Evolutionary conservation across 768 basidiomycete species (phyloP).

Genomic region (Xerocomellus dryophilus): DNA sequence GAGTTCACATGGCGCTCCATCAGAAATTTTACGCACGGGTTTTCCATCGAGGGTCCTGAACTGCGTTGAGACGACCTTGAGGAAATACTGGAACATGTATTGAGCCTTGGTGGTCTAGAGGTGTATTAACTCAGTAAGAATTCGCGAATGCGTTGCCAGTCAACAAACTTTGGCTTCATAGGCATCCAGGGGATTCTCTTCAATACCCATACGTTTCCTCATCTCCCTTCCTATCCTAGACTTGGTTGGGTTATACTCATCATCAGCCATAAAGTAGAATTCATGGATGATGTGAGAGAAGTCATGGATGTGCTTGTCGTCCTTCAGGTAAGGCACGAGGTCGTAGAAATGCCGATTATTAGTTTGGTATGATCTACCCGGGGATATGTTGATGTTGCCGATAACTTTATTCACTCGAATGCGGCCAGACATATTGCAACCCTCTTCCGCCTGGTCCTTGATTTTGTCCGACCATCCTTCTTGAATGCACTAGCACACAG

Average conservation of each 20-base stretch:
- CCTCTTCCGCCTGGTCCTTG: constrained; percentile 87
- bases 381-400: constrained; percentile 93
- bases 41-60: constrained; percentile 82
- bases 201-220: constrained; percentile 71
- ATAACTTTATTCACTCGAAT: constrained; percentile 96
- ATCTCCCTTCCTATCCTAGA: constrained; percentile 57
- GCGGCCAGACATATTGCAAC: constrained; percentile 89
- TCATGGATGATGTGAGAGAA: constrained; percentile 87
- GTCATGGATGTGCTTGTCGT: constrained; percentile 86
- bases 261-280: constrained; percentile 76
- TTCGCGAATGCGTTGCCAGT: not conserved
- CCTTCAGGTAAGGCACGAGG: constrained; percentile 90
- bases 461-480: constrained; percentile 97
- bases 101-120: constrained; percentile 68
- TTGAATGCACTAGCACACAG: constrained; percentile 64
- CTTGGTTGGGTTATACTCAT: constrained; percentile 74
- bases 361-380: constrained; percentile 92
- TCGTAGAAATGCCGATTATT: constrained; percentile 77
- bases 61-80: constrained; percentile 96
- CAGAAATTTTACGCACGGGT: constrained; percentile 40
- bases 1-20: constrained; percentile 2
- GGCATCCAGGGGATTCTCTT: constrained; percentile 72
- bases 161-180: constrained; percentile 53
- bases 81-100: constrained; percentile 99
- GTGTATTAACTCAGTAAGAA: not conserved